Evolutionary conservation across 176 grass and related monocot species (phyloP).

Genomic region (Puccinellia tenuiflora): DNA sequence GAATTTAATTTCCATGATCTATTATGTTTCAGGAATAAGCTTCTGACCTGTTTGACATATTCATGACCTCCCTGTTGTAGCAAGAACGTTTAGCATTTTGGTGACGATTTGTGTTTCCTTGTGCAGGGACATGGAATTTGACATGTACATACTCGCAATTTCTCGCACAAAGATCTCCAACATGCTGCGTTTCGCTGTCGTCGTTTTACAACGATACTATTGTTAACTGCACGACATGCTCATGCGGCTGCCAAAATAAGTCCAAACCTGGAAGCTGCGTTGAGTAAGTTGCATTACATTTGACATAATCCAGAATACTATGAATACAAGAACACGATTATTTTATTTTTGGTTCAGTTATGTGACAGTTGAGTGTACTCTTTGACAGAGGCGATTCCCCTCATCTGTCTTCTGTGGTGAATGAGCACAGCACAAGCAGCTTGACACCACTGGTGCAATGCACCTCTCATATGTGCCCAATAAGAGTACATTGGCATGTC

Average conservation of each 20-base stretch:
- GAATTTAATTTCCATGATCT: not conserved
- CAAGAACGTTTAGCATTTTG: not conserved
- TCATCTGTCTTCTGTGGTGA: slow-evolving; percentile 52
- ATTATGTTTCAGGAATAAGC: not conserved
- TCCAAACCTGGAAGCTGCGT: slow-evolving; percentile 64
- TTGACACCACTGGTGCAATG: slow-evolving; percentile 62
- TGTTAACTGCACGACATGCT: slow-evolving; percentile 63
- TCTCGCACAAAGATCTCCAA: slow-evolving; percentile 45
- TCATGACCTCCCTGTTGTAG: not conserved
- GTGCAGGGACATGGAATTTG: slow-evolving; percentile 75
- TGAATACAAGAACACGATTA: not conserved
- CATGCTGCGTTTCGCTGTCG: slow-evolving; percentile 72
- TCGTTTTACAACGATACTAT: slow-evolving; percentile 89
- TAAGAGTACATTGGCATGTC: slow-evolving; percentile 91
- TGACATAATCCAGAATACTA: not conserved
- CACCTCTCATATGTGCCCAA: slow-evolving; percentile 85
- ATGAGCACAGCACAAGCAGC: slow-evolving; percentile 28
- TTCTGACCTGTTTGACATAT: not conserved
- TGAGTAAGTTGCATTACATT: slow-evolving; percentile 42
- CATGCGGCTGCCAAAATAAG: slow-evolving; percentile 67
- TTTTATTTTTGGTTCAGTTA: slow-evolving; percentile 4
- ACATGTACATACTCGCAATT: slow-evolving; percentile 83
- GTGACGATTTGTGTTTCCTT: slow-evolving; percentile 1
- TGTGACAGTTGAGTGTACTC: slow-evolving; percentile 4
- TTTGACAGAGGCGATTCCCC: slow-evolving; percentile 61